Evolutionary conservation across 2,329 filamentous ascomycete genomes (phyloP), one percentile per base, ranked within the genome.

Genomic region (Trichoderma polysporum): DNA sequence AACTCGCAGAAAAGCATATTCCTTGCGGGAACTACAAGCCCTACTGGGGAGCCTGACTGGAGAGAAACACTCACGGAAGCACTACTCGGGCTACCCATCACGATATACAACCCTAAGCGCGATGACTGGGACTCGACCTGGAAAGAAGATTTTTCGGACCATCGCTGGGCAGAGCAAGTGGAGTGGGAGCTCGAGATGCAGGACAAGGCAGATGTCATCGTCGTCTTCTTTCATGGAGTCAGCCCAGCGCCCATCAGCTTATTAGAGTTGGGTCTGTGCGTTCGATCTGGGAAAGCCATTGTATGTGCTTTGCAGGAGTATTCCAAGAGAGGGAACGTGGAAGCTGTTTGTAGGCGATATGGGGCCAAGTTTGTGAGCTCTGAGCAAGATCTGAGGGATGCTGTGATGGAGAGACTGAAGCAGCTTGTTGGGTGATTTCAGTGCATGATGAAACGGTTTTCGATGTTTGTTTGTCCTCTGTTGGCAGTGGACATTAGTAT

Each of bases 161-260:
- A 70, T 2, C 80, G 77, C 0, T 90, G 86, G 75, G 75, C 74
- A 9, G 75, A 82, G 45, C 88, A 91, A 73, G 81, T 87, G 0
- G 75, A 81, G 33, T 90, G 88, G 88, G 88, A 91, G 77, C 79
- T 90, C 2, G 79, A 83, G 17, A 85, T 81, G 74, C 83, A 87
- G 69, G 82, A 86, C 15, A 68, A 69, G 1, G 85, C 85, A 0
- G 80, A 84, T 70, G 71, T 90, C 5, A 77, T 90, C 7, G 83
- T 84, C 27, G 78, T 90, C 63, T 87, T 85, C 73, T 86, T 90
- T 66, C 81, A 85, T 53, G 77, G 80, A 1, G 76, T 69, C 2
- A 87, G 85, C 0, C 77, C 79, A 54, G 86, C 86, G 8, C 85
- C 86, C 1, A 80, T 90, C 29, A 87, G 83, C 37, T 75, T 90